phyloP scores from a whole-genome alignment of 2,329 filamentous ascomycete species.

The Ophiostoma novo-ulmi region DNA sequence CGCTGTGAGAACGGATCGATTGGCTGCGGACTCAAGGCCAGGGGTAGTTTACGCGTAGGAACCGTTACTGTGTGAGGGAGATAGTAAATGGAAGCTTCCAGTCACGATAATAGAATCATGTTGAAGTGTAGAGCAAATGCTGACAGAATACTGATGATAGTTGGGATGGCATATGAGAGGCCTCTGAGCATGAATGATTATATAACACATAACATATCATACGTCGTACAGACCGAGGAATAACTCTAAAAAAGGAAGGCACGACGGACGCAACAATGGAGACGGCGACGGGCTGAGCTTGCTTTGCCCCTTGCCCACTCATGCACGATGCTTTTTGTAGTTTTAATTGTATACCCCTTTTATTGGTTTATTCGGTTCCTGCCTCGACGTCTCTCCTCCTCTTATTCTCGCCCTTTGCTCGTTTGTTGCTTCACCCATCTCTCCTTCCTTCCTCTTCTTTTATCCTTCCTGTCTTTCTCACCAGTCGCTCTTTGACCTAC shows the following conservation, averaged over 20 bases:
- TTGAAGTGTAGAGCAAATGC: neutral
- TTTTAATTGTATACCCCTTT: neutral
- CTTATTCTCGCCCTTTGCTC: slow-evolving; percentile 17
- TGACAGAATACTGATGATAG: neutral
- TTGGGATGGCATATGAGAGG: neutral
- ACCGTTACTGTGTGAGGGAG: neutral
- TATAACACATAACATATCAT: neutral
- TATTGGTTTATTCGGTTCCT: neutral
- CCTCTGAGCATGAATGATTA: neutral
- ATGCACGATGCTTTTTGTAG: neutral
- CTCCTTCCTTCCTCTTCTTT: neutral
- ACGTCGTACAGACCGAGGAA: neutral
- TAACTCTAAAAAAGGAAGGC: neutral
- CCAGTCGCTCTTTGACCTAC: slow-evolving; percentile 1
- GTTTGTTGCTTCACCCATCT: neutral
- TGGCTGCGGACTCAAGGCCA: slow-evolving; percentile 1
- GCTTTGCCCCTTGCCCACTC: neutral
- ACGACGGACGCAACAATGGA: neutral
- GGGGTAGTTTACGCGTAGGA: neutral
- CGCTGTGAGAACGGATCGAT: neutral
- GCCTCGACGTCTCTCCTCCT: slow-evolving; percentile 2
- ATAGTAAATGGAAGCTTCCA: neutral
- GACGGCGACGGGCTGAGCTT: neutral
- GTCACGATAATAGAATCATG: neutral
- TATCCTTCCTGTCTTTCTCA: neutral